A percentile compares a stretch with the other conserved stretches of the same genome.
These are phyloP conservation scores for Ceratobasidium sp. DNA, from an alignment of 1,284 basidiomycete genomes.

Conservation along the genomic window DNA sequence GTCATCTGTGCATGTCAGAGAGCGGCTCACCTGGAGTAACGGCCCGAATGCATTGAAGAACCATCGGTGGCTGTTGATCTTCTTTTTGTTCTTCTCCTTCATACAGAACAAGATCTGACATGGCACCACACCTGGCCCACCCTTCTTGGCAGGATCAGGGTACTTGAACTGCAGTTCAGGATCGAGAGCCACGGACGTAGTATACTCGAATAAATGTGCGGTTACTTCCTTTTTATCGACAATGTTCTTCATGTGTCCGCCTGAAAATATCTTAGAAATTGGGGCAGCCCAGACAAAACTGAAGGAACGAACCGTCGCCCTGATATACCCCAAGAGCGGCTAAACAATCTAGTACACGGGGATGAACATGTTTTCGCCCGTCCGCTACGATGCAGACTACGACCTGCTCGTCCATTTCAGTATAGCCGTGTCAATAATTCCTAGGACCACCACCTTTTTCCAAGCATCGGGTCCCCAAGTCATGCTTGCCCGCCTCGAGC, in stretches of 20 bases:
- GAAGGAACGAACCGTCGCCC: conserved; percentile 54
- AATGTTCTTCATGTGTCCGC: conserved; percentile 77
- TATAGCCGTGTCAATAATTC: too few species aligned
- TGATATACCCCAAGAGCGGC: conserved; percentile 81
- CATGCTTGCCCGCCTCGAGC: conserved; percentile 89
- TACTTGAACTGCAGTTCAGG: conserved; percentile 91
- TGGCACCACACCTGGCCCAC: conserved; percentile 71
- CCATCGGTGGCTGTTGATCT: conserved; percentile 96
- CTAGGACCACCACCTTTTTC: conserved; percentile 75
- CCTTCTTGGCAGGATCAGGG: conserved; percentile 90
- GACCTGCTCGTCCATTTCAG: conserved; percentile 60
- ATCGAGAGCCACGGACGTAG: conserved; percentile 88
- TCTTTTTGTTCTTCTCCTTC: conserved; percentile 95
- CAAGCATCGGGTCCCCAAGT: conserved; percentile 97
- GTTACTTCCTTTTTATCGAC: conserved; percentile 88
- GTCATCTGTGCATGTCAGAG: neutral
- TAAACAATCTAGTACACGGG: conserved; percentile 74
- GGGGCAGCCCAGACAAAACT: conserved; percentile 37
- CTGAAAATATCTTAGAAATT: neutral
- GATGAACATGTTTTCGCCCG: conserved; percentile 90
- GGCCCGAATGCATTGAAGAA: conserved; percentile 91
- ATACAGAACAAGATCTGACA: conserved; percentile 66
- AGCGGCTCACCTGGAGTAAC: conserved; percentile 65
- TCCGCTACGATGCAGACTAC: conserved; percentile 96
- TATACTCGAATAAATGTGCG: conserved; percentile 95